Evolutionary conservation across 164 flowering plant species (phyloP).

Genomic region (Nymphaea thermarum): DNA sequence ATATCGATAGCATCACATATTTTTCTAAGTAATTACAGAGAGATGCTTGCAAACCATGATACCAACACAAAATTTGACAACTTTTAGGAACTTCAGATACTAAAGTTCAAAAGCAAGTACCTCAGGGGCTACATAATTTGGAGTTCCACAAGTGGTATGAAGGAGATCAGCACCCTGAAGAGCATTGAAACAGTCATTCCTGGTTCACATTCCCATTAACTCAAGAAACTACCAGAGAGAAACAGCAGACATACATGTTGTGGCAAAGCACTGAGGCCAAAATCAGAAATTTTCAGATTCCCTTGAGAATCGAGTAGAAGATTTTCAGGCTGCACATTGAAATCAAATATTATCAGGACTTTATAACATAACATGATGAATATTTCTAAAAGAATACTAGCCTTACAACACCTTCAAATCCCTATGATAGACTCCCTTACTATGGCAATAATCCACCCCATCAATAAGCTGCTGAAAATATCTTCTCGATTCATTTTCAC

Average conservation of each 20-base stretch:
- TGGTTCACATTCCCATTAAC: conserved; percentile 23
- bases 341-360: conserved; percentile 9
- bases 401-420: conserved; percentile 69
- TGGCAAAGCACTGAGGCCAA: conserved; percentile 94
- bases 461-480: conserved; percentile 98
- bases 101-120: conserved; percentile 20
- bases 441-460: conserved; percentile 95
- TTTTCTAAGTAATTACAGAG: no score
- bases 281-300: conserved; percentile 91
- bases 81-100: no score
- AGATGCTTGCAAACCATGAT: no score
- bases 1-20: no score
- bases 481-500: conserved; percentile 74
- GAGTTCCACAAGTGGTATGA: conserved; percentile 99
- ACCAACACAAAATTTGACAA: no score
- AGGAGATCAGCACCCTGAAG: conserved; percentile 81
- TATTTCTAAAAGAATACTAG: conserved; percentile 8
- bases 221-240: background rate
- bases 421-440: conserved; percentile 94
- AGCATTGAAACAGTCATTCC: conserved; percentile 65
- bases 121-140: conserved; percentile 99
- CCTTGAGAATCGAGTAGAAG: conserved; percentile 88
- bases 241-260: conserved; percentile 37
- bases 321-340: conserved; percentile 81
- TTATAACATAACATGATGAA: conserved; percentile 2